Percentiles rank a stretch among this genome's conserved stretches.
phyloP scores from a whole-genome alignment of 2,329 filamentous ascomycete species.

The Colletotrichum karsti region DNA sequence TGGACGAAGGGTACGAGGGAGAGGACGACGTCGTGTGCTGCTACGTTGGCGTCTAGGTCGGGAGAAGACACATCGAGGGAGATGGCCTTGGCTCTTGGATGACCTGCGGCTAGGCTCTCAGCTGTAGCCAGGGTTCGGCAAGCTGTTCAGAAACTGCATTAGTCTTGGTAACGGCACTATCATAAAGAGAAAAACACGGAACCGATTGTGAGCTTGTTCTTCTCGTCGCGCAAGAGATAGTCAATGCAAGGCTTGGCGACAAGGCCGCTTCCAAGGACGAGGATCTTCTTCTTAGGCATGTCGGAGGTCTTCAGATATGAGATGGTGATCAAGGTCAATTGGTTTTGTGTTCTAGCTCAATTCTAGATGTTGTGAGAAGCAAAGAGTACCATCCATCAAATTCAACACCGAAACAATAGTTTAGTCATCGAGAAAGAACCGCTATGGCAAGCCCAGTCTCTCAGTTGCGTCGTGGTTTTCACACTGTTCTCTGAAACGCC shows the following conservation, averaged over 20 bases:
- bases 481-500: background rate
- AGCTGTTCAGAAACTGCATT: background rate
- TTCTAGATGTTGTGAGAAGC: no score
- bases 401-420: no score
- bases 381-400: no score
- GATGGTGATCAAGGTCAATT: background rate
- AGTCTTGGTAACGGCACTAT: background rate
- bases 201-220: constrained; percentile 30
- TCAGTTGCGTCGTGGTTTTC: background rate
- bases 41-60: constrained; percentile 28
- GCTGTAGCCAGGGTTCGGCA: constrained; percentile 25
- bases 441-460: no score
- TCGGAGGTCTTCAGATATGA: background rate
- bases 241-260: constrained; percentile 32
- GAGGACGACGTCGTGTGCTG: constrained; percentile 32
- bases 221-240: constrained; percentile 24
- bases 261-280: constrained; percentile 31
- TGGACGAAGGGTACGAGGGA: constrained; percentile 35
- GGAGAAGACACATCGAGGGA: constrained; percentile 30
- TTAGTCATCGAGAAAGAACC: no score
- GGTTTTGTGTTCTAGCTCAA: no score
- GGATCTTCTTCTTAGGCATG: constrained; percentile 26
- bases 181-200: background rate
- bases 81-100: constrained; percentile 6
- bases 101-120: background rate